Percentiles rank a stretch among this genome's conserved stretches.
Conservation (phyloP, 441 rosid genomes). For the Adansonia grandidieri region DNA sequence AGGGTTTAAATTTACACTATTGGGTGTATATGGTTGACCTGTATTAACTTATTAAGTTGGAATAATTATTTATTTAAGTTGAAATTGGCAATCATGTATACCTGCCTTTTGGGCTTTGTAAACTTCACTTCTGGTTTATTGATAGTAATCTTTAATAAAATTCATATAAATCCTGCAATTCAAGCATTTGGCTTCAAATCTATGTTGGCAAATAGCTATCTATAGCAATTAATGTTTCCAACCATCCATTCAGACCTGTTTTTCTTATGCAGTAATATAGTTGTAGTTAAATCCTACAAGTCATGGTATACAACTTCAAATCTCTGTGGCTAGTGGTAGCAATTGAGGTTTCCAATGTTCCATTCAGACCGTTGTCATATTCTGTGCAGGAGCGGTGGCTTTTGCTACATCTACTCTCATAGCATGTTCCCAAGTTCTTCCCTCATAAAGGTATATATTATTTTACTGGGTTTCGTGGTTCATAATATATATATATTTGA, state of each 20-base stretch:
- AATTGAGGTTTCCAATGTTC: background rate
- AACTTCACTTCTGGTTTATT: background rate
- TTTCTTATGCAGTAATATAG: background rate
- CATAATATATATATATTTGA: too few relatives aligned
- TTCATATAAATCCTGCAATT: background rate
- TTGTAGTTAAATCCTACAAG: background rate
- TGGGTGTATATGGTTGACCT: background rate
- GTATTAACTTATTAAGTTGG: background rate
- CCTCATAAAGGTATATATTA: background rate
- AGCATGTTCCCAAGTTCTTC: background rate
- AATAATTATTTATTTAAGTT: background rate
- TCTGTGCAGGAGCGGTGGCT: background rate
- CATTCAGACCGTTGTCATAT: background rate
- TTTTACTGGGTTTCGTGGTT: background rate
- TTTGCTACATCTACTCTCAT: background rate
- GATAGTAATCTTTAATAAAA: background rate
- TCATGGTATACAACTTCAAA: background rate
- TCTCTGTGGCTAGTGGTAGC: background rate
- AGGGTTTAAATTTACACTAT: background rate
- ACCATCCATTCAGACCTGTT: background rate
- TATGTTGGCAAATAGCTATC: background rate
- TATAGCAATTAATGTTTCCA: slow-evolving; percentile 6
- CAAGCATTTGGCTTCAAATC: slow-evolving; percentile 3
- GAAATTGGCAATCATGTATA: background rate
- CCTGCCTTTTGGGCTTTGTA: background rate